Evolutionary conservation across 1,284 basidiomycete species (phyloP).

Genomic region (Peniophora sp.): DNA sequence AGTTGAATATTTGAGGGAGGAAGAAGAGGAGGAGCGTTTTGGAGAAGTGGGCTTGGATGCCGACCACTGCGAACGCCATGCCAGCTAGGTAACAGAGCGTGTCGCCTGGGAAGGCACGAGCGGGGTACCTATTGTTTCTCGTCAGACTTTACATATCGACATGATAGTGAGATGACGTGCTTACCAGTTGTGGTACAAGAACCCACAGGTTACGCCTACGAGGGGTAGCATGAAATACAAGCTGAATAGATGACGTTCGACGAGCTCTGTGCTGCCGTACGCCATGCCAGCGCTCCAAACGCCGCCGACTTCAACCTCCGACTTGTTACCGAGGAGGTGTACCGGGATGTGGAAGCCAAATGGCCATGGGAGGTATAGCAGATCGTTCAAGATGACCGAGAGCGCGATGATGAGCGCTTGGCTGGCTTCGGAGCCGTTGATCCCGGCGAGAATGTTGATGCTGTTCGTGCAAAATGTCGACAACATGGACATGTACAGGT

Average conservation of each 20-base stretch:
- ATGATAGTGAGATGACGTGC: constrained; percentile 18
- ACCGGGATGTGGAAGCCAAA: constrained; percentile 62
- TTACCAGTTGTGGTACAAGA: constrained; percentile 92
- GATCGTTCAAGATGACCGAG: constrained; percentile 87
- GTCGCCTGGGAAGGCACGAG: constrained; percentile 91
- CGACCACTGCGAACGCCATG: constrained; percentile 95
- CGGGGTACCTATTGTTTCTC: constrained; percentile 75
- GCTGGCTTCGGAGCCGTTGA: constrained; percentile 93
- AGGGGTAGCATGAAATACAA: constrained; percentile 96
- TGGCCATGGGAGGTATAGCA: constrained; percentile 86
- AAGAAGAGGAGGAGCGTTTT: constrained; percentile 97
- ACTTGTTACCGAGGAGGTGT: constrained; percentile 56
- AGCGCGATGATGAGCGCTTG: constrained; percentile 91
- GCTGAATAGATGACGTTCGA: constrained; percentile 90
- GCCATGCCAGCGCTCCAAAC: constrained; percentile 79
- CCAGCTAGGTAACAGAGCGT: constrained; percentile 97
- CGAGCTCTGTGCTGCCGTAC: constrained; percentile 79
- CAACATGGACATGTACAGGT: constrained; percentile 92
- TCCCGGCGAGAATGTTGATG: constrained; percentile 98
- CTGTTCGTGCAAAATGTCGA: constrained; percentile 97
- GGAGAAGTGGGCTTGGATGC: constrained; percentile 94
- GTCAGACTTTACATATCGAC: neutral
- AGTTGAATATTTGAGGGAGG: constrained; percentile 97
- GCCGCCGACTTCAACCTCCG: constrained; percentile 65
- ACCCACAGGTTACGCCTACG: constrained; percentile 82